Base-by-base conservation (phyloP, 2,329 filamentous ascomycete species). In the Phyllosticta citribraziliensis region DNA sequence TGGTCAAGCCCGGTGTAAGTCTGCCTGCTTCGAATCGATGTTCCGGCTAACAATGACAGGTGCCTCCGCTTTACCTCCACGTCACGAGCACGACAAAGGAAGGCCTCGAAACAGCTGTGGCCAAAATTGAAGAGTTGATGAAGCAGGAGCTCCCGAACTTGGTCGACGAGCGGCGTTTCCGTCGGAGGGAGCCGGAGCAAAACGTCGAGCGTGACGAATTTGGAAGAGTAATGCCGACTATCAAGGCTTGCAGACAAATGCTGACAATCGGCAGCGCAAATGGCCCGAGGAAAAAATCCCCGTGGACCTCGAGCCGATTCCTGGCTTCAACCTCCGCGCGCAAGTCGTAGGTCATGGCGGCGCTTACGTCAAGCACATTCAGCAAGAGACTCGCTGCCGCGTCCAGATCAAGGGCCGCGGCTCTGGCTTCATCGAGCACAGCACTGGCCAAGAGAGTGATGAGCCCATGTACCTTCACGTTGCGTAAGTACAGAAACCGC, bases 401-500 rank as follows among this genome's bases (percentile, higher is more conserved):
- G 94, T 99, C 25, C 94, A 99, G 74, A 99, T 99, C 78, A 99
- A 99, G 74, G 94, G 94, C 19, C 90, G 89, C 65, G 92, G 92
- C 50, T 97, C 92, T 58, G 94, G 94, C 14, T 99, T 96, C 72
- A 86, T 96, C 70, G 94, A 99, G 73, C 85, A 88, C 55, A 85
- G 88, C 33, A 95, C 91, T n/a, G 89, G 89, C 65, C 84, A 80
- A 52, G 94, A 99, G 75, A 96, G 91, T 66, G 93, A 99, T 55
- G 93, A 97, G 72, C 85, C 91, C 2, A 97, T 99, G 91, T 97
- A 91, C 71, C 82, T 99, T 54, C 92, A 97, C 74, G 92, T 97
- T 66, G 89, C 94, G 88, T 95, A 82, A 73, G 88, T 67, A 24
- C 51, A 6, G 19, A 14, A 56, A 25, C 51, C 24, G 65, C 70